Evolutionary conservation across 176 grass and related monocot genomes (phyloP).

Genomic region (Lolium multiflorum): DNA sequence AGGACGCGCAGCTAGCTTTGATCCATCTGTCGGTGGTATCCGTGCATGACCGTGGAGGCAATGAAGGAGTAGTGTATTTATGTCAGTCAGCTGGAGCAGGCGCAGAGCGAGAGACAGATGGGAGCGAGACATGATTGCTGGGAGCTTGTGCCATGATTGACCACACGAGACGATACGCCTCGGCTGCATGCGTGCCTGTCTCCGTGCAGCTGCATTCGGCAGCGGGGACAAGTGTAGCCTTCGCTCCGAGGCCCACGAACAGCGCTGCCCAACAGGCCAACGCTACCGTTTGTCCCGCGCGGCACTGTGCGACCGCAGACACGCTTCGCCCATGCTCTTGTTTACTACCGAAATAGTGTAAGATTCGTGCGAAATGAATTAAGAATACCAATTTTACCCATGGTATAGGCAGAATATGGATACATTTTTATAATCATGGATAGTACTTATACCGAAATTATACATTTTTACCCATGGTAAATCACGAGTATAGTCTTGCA

Average conservation of each 20-base stretch:
- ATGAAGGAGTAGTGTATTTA: neutral
- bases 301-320: neutral
- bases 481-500: too few species aligned
- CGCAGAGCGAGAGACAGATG: neutral
- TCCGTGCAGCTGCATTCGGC: slow-evolving; percentile 28
- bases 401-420: too few species aligned
- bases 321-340: neutral
- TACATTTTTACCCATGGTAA: too few species aligned
- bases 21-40: too few species aligned
- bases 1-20: too few species aligned
- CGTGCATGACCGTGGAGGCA: neutral
- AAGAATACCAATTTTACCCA: too few species aligned
- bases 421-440: too few species aligned
- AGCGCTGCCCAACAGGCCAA: neutral
- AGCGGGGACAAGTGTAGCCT: slow-evolving; percentile 30
- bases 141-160: slow-evolving; percentile 46
- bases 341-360: too few species aligned
- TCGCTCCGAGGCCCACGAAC: neutral
- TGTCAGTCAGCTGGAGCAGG: neutral
- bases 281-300: slow-evolving; percentile 23
- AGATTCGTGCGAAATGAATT: too few species aligned
- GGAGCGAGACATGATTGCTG: slow-evolving; percentile 34
- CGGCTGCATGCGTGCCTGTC: neutral
- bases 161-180: neutral
- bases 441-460: too few species aligned